A percentile compares a stretch with the other conserved stretches of the same genome.
Evolutionary conservation across 306 rosid genomes (phyloP).

Genomic region (Sindora glabra): DNA sequence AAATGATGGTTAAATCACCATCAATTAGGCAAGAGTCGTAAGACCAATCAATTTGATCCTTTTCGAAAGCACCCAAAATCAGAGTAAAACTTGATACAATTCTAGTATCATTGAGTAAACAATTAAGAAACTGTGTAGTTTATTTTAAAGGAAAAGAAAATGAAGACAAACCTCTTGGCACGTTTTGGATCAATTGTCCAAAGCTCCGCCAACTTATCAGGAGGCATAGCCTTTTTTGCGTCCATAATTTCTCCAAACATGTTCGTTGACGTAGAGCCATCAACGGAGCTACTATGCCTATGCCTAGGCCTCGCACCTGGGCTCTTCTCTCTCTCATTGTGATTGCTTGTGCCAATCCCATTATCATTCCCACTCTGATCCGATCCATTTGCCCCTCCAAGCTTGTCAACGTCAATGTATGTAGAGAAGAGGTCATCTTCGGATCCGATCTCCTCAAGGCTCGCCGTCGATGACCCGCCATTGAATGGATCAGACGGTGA

Average conservation of each 20-base stretch:
- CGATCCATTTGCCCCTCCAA: conserved; percentile 31
- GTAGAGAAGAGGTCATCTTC: conserved; percentile 95
- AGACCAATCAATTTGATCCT: not conserved
- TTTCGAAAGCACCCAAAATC: not conserved
- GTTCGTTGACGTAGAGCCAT: conserved; percentile 60
- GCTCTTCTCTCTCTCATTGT: conserved; percentile 53
- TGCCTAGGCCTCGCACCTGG: conserved; percentile 48
- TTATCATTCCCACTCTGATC: conserved; percentile 26
- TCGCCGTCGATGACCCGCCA: conserved; percentile 80
- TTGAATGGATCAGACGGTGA: conserved; percentile 73
- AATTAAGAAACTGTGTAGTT: not conserved
- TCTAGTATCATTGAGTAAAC: not conserved
- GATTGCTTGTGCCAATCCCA: conserved; percentile 26
- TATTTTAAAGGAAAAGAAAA: not conserved
- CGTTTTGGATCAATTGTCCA: conserved; percentile 95
- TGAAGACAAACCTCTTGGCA: conserved; percentile 73
- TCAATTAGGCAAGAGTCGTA: not conserved
- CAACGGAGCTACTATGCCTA: conserved; percentile 77
- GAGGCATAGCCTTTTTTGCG: conserved; percentile 99
- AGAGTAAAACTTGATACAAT: conserved; percentile 1
- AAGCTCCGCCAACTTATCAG: conserved; percentile 98
- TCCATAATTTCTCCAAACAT: conserved; percentile 92
- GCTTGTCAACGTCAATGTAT: conserved; percentile 92
- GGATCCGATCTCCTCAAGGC: conserved; percentile 90
- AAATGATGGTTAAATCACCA: not conserved